A percentile compares a stretch with the other conserved stretches of the same genome.
phyloP scores from a whole-genome alignment of 2,329 filamentous ascomycete species.

The Ophiostoma tasmaniense region DNA sequence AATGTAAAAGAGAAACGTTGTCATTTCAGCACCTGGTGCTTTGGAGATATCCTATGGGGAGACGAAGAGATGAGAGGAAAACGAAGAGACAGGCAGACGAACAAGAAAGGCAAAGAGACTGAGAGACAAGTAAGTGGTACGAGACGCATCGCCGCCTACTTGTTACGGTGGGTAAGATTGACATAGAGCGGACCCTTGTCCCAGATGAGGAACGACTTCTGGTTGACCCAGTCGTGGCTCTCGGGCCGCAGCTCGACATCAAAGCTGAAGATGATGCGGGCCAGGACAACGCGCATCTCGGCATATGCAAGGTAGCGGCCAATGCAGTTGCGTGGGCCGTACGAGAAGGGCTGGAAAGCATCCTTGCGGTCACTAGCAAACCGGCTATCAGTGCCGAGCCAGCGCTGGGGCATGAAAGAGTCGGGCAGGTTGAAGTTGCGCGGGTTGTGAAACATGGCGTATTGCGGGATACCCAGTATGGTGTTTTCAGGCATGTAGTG shows the following conservation, averaged over 20 bases:
- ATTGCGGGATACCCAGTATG: constrained; percentile 25
- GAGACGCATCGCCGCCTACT: background rate
- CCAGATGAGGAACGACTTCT: constrained; percentile 35
- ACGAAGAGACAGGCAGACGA: background rate
- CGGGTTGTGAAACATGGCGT: constrained; percentile 29
- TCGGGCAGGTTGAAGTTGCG: constrained; percentile 32
- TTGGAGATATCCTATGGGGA: background rate
- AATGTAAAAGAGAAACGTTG: background rate
- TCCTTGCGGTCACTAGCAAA: constrained; percentile 36
- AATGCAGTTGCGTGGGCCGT: constrained; percentile 43
- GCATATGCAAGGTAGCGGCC: constrained; percentile 42
- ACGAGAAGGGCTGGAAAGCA: constrained; percentile 39
- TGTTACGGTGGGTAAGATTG: constrained; percentile 9
- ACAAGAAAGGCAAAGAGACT: background rate
- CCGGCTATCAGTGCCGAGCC: constrained; percentile 29
- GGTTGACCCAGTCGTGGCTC: constrained; percentile 31
- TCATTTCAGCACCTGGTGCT: background rate
- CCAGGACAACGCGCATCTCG: constrained; percentile 42
- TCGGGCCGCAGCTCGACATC: constrained; percentile 35
- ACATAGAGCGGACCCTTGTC: constrained; percentile 31
- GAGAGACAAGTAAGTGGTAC: background rate
- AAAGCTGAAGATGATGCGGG: constrained; percentile 41
- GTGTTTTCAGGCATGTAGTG: constrained; percentile 17
- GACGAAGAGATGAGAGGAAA: background rate
- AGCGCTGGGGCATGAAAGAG: constrained; percentile 41